Base-by-base conservation (phyloP, 108 stramenopile genomes). In the Seminavis robusta region DNA sequence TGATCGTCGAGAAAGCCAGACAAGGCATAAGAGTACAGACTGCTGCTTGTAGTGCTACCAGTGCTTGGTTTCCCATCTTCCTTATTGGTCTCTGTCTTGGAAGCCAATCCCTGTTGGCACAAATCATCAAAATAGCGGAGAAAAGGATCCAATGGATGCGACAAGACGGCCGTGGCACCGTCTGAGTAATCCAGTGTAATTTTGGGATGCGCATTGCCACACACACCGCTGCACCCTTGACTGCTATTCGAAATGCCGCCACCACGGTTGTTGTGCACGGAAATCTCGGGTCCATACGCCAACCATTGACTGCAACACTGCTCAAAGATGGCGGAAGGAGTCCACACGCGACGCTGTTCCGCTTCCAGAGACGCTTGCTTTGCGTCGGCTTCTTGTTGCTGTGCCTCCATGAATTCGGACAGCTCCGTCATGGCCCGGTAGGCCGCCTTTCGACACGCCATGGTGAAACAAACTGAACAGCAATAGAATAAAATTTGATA, bases 121-220 rank as follows among this genome's bases (percentile, higher is more conserved):
- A 67, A 46, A 59, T 59, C 39, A 58, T 59, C 41, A 67, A 67
- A 19, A 58, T 67, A 0, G 37, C 59, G 33, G 59, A 25, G 15
- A 58, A 59, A n/a, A 38, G 56, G 15, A 30, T 30, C 17, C 8
- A 27, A 19, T 10, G 15, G 10, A 19, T 45, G 44, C n/a, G 44
- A 45, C n/a, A 45, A 19, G 10, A 45, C 44, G 10, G 44, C 44
- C 10, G 19, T 17, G 10, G 16, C 0, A 19, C 44, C 44, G 10
- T 45, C 17, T 0, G 17, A 10, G 0, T 45, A 19, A 19, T 45
- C 16, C 9, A 45, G 44, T 10, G 44, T 45, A 19, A 45, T 45
- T 10, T 19, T 15, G n/a, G 44, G 44, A 45, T 45, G 44, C 10
- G n/a, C 17, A 19, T 45, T 45, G 16, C 44, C 44, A 45, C 44